Evolutionary conservation across 1,284 basidiomycete species (phyloP).

Genomic region (Papiliotrema laurentii): DNA sequence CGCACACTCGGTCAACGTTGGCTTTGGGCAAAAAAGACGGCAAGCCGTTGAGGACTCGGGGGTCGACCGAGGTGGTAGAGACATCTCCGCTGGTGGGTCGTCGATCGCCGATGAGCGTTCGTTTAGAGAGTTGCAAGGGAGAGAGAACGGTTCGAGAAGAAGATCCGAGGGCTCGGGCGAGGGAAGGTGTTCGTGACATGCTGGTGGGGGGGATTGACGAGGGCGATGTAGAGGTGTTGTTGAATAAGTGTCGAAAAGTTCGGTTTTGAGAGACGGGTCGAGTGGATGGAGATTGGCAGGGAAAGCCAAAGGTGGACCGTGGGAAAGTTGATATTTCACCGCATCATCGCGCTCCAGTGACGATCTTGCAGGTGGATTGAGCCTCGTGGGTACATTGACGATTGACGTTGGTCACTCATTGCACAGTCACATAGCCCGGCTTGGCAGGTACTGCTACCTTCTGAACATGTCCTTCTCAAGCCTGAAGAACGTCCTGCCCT

Average conservation of each 20-base stretch:
- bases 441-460: no score
- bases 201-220: not conserved
- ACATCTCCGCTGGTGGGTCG: not conserved
- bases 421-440: no score
- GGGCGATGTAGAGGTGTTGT: not conserved
- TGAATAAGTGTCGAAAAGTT: not conserved
- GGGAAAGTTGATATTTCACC: not conserved
- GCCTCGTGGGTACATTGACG: not conserved
- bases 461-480: not conserved
- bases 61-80: conserved; percentile 28
- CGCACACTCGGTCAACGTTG: conserved; percentile 34
- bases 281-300: not conserved
- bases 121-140: not conserved
- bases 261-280: not conserved
- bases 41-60: conserved; percentile 31
- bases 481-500: conserved; percentile 8
- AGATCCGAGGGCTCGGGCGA: not conserved
- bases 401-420: not conserved
- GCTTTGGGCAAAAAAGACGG: conserved; percentile 32
- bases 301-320: conserved; percentile 1
- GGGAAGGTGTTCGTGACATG: conserved; percentile 7
- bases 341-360: no score
- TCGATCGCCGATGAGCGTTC: not conserved
- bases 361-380: no score
- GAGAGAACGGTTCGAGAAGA: conserved; percentile 1